These are phyloP conservation scores for Coccomyxa subellipsoidea DNA, from an alignment of 163 green algal species.

Conservation along the genomic window DNA sequence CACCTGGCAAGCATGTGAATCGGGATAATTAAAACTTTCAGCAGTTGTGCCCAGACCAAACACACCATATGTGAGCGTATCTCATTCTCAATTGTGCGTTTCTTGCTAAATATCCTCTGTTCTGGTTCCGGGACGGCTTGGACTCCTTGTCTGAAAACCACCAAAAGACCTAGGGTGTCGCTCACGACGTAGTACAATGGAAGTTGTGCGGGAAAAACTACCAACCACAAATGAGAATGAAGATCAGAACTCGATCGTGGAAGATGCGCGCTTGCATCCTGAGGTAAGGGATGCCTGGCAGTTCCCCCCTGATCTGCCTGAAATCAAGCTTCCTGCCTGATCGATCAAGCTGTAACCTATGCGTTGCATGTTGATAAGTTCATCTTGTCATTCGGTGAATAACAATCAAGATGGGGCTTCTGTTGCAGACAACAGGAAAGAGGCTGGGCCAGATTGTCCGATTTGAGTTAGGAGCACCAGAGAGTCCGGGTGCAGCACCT, in stretches of 20 bases:
- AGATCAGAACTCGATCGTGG: neutral
- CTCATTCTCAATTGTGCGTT: neutral
- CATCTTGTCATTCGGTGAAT: neutral
- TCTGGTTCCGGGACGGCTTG: too few species aligned
- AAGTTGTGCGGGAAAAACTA: neutral
- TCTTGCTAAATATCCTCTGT: neutral
- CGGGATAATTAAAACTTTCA: too few species aligned
- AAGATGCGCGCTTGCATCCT: neutral
- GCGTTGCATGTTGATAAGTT: neutral
- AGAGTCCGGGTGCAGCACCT: neutral
- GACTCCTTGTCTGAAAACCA: neutral
- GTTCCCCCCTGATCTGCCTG: neutral
- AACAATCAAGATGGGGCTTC: neutral
- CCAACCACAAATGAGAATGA: neutral
- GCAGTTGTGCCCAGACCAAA: too few species aligned
- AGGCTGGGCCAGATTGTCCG: constrained; percentile 6
- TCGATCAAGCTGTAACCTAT: neutral
- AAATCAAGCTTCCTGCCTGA: neutral
- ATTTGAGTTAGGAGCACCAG: neutral
- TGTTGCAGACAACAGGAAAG: constrained; percentile 4
- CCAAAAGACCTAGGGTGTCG: neutral
- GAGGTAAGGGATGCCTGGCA: neutral
- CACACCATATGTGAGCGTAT: too few species aligned
- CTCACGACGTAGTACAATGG: neutral
- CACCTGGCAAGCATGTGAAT: too few species aligned